Evolutionary conservation across 139 green algal genomes (phyloP).

Genomic region (Picocystis salinarum): DNA sequence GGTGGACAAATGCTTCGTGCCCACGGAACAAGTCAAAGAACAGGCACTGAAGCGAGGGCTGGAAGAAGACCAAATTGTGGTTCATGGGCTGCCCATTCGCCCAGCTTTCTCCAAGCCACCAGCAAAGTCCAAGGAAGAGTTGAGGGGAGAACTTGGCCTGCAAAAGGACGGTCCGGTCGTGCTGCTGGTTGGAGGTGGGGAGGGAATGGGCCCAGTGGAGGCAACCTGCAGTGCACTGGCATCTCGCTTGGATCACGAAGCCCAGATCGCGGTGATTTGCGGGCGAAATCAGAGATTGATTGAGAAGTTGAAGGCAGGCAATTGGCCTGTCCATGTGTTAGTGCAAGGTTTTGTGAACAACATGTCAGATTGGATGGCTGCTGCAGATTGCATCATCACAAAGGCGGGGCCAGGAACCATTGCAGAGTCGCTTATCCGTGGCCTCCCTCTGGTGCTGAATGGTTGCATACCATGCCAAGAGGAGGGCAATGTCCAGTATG

Average conservation of each 20-base stretch:
- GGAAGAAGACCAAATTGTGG: slow-evolving; percentile 25
- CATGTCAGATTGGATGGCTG: slow-evolving; percentile 80
- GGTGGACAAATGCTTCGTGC: slow-evolving; percentile 66
- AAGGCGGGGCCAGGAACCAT: slow-evolving; percentile 89
- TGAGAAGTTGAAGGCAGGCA: slow-evolving; percentile 23
- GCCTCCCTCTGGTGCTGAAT: slow-evolving; percentile 90
- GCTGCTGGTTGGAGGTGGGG: slow-evolving; percentile 50
- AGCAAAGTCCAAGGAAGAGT: slow-evolving; percentile 12
- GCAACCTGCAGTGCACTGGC: slow-evolving; percentile 60
- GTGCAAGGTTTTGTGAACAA: slow-evolving; percentile 79
- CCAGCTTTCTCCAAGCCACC: slow-evolving; percentile 57
- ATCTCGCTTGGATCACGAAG: background rate
- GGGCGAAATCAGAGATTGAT: slow-evolving; percentile 73
- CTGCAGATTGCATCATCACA: slow-evolving; percentile 69
- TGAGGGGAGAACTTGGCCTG: slow-evolving; percentile 7
- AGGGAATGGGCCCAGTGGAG: slow-evolving; percentile 90
- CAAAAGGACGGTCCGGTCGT: slow-evolving; percentile 10
- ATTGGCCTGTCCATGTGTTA: slow-evolving; percentile 18
- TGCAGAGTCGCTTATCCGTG: slow-evolving; percentile 80
- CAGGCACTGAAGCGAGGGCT: slow-evolving; percentile 19
- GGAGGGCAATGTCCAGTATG: slow-evolving; percentile 85
- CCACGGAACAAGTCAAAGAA: slow-evolving; percentile 20
- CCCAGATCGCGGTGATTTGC: slow-evolving; percentile 77
- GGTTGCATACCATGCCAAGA: slow-evolving; percentile 81
- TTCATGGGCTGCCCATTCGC: slow-evolving; percentile 76